A percentile compares a stretch with the other conserved stretches of the same genome.
These are phyloP conservation scores for Aspergillus mulundensis DNA, from an alignment of 495 filamentous ascomycete species.

Conservation along the genomic window DNA sequence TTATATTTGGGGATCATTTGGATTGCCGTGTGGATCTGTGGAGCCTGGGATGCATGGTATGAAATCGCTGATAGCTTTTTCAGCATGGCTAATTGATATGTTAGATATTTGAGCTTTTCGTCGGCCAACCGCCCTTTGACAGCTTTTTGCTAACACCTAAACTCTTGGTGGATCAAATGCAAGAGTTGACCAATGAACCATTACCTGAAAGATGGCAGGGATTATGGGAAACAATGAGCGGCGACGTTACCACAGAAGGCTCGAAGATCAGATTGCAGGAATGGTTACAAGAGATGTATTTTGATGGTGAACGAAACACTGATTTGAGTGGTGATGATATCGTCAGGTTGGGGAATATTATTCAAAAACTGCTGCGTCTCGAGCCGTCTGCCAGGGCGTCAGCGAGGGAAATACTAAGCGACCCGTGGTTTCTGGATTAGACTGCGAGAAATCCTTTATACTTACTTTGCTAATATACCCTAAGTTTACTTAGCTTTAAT, in stretches of 20 bases:
- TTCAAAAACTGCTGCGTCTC: background rate
- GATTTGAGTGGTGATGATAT: constrained; percentile 3
- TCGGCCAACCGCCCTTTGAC: constrained; percentile 35
- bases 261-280: background rate
- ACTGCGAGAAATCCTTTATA: no score
- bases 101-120: constrained; percentile 40
- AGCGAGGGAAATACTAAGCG: background rate
- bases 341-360: background rate
- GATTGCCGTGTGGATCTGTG: constrained; percentile 44
- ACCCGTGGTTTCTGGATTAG: constrained; percentile 8
- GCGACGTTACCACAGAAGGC: no score
- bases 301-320: background rate
- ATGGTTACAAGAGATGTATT: background rate
- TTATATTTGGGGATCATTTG: constrained; percentile 31
- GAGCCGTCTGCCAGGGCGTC: constrained; percentile 3
- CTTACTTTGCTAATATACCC: no score
- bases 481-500: no score
- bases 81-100: constrained; percentile 12
- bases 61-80: background rate
- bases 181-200: no score
- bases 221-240: no score
- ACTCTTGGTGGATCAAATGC: constrained; percentile 33
- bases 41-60: constrained; percentile 33
- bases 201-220: no score
- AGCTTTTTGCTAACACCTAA: constrained; percentile 27